Percentiles rank a stretch among this genome's conserved stretches.
These are phyloP conservation scores for Exophiala sideris DNA, from an alignment of 2,329 filamentous ascomycete species.

Conservation along the genomic window DNA sequence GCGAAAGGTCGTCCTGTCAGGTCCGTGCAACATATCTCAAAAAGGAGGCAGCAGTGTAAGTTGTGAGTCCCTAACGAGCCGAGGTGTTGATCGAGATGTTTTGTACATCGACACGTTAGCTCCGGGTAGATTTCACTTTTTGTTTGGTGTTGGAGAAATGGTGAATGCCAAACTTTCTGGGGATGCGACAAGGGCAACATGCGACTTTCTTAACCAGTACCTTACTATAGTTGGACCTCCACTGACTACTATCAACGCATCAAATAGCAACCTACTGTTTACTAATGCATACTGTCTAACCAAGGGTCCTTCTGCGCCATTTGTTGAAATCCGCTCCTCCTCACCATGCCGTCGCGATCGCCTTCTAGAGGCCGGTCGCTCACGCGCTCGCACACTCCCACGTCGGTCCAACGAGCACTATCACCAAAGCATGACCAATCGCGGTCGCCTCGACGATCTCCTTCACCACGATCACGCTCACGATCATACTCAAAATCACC, in stretches of 20 bases:
- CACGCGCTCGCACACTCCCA: slow-evolving; percentile 25
- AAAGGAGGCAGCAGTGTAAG: too few species aligned
- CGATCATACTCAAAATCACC: slow-evolving; percentile 31
- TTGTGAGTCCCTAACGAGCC: too few species aligned
- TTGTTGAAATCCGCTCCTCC: neutral
- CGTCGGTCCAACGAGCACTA: slow-evolving; percentile 18
- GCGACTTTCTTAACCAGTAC: neutral
- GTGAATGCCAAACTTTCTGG: neutral
- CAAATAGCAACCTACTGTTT: too few species aligned
- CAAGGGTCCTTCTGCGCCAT: neutral
- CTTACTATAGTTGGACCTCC: neutral
- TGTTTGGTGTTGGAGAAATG: too few species aligned
- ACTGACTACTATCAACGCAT: too few species aligned
- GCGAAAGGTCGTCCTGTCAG: too few species aligned
- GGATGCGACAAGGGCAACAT: neutral
- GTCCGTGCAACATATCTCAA: too few species aligned
- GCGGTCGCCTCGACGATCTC: slow-evolving; percentile 33
- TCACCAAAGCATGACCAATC: slow-evolving; percentile 27
- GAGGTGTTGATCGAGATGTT: too few species aligned
- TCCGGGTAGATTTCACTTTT: too few species aligned
- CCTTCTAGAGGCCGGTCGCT: slow-evolving; percentile 27
- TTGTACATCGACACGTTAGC: too few species aligned
- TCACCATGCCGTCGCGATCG: slow-evolving; percentile 24
- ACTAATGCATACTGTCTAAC: neutral
- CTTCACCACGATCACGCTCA: slow-evolving; percentile 33